Evolutionary conservation across 805 yeast species (phyloP), one percentile per base, ranked within the genome.

Genomic region (Priceomyces medius): DNA sequence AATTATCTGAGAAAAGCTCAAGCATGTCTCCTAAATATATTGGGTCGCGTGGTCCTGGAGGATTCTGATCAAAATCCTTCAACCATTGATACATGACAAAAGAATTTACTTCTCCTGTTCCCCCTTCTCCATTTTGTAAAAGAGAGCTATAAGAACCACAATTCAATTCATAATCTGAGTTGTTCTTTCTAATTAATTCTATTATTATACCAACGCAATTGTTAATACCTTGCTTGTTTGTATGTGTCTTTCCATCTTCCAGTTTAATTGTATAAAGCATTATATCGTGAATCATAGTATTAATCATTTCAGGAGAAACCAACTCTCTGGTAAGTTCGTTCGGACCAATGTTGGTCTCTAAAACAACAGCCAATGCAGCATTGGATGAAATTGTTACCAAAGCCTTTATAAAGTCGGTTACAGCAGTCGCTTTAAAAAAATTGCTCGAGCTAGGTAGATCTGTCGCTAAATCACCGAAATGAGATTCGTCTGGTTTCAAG

Each of bases 191-290:
- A 43, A 93, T 93, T 31, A 93, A 78, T 64, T 93, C 99, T 51
- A 93, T 91, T 24, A 93, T 80, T 19, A 93, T 88, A 4, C 97
- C 95, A 23, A 93, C 99, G 55, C 96, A 95, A 53, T 90, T 91
- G 27, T 93, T 85, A 49, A 93, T 74, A 1, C 97, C 95, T 24
- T 90, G 83, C 35, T 96, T 95, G 41, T 88, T 88, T 4, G 71
- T 54, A 28, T 43, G 44, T 10, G 37, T 44, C 16, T 38, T 35
- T 13, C 52, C 40, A 23, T 44, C 44, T 6, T 27, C 35, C 5
- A 37, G 33, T 1, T 49, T 51, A 2, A 46, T 48, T 18, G 55
- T 54, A 38, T 51, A 61, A 24, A 70, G 51, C 41, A 91, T 75
- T 86, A 93, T 93, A 48, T 86, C 80, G 14, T 79, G 64, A 19